Percentiles rank a stretch among this genome's conserved stretches.
Conservation (phyloP, 2,329 filamentous ascomycete species). For the Diaporthe batatas region DNA sequence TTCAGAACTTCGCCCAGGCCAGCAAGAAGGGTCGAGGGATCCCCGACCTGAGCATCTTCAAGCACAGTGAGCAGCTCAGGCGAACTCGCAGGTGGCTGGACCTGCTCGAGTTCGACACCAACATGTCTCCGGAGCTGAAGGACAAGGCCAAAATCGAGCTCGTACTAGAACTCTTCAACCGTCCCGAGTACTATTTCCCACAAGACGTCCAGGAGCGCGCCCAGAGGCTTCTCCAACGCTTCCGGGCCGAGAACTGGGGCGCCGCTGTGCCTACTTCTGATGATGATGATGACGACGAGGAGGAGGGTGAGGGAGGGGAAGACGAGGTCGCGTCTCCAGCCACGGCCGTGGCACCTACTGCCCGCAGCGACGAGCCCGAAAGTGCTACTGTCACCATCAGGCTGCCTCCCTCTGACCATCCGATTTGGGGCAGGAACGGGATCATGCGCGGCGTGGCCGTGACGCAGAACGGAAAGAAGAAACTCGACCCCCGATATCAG, state of each 20-base stretch:
- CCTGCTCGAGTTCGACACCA: slow-evolving; percentile 25
- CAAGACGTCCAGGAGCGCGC: slow-evolving; percentile 29
- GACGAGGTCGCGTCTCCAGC: neutral
- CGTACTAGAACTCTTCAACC: neutral
- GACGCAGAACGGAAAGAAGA: slow-evolving; percentile 4
- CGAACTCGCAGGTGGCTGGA: neutral
- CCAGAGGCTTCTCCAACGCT: slow-evolving; percentile 25
- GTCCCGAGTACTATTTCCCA: slow-evolving; percentile 7
- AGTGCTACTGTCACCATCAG: slow-evolving; percentile 14
- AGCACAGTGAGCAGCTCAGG: neutral
- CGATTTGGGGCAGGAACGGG: slow-evolving; percentile 49
- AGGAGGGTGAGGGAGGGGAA: neutral
- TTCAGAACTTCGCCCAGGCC: neutral
- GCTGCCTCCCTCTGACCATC: slow-evolving; percentile 45
- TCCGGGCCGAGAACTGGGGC: slow-evolving; percentile 17
- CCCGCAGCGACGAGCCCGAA: neutral
- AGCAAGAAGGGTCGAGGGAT: neutral
- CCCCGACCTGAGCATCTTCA: neutral
- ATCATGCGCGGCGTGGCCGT: slow-evolving; percentile 49
- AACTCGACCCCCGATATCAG: slow-evolving; percentile 43
- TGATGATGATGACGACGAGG: neutral
- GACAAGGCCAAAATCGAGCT: neutral
- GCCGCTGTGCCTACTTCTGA: neutral
- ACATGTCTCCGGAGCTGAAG: neutral
- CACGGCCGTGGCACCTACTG: neutral